Evolutionary conservation across 371 early-diverging fungal genomes (phyloP).

Genomic region (Actinomortierella wolfii): DNA sequence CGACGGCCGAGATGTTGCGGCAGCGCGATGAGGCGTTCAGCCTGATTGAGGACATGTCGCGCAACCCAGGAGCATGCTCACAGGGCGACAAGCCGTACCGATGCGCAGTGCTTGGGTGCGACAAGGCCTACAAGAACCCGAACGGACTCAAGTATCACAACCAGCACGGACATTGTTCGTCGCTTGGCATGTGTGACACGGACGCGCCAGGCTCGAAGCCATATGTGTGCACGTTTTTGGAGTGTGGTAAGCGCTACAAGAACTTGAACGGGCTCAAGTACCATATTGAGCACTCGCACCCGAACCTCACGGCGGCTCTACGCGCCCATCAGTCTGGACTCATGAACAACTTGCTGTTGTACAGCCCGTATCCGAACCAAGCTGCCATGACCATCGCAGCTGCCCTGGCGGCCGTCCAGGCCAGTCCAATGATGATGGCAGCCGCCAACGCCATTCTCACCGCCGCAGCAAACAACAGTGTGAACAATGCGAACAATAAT

Average conservation of each 20-base stretch:
- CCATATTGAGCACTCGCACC: slow-evolving; percentile 82
- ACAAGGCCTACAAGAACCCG: slow-evolving; percentile 92
- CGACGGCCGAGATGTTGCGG: slow-evolving; percentile 16
- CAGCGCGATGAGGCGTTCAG: slow-evolving; percentile 37
- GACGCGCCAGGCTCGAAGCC: slow-evolving; percentile 64
- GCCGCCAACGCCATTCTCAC: slow-evolving; percentile 38
- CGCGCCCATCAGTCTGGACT: slow-evolving; percentile 35
- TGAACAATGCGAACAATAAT: not conserved
- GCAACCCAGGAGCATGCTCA: slow-evolving; percentile 5
- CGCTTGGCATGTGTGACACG: slow-evolving; percentile 33
- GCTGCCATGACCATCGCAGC: slow-evolving; percentile 33
- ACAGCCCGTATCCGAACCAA: slow-evolving; percentile 28
- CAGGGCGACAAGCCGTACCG: slow-evolving; percentile 65
- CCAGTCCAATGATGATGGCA: slow-evolving; percentile 31
- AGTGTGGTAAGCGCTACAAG: slow-evolving; percentile 92
- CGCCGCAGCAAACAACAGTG: not conserved
- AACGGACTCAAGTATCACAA: slow-evolving; percentile 95
- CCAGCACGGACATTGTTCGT: slow-evolving; percentile 70
- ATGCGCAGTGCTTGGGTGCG: slow-evolving; percentile 80
- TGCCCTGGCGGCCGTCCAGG: slow-evolving; percentile 22
- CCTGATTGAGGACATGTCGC: slow-evolving; percentile 32
- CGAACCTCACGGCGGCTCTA: slow-evolving; percentile 31
- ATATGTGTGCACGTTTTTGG: slow-evolving; percentile 77
- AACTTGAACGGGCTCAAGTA: slow-evolving; percentile 96
- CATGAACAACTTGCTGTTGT: slow-evolving; percentile 12